Evolutionary conservation across 306 rosid genomes (phyloP).

Genomic region (Dryas alaskensis): DNA sequence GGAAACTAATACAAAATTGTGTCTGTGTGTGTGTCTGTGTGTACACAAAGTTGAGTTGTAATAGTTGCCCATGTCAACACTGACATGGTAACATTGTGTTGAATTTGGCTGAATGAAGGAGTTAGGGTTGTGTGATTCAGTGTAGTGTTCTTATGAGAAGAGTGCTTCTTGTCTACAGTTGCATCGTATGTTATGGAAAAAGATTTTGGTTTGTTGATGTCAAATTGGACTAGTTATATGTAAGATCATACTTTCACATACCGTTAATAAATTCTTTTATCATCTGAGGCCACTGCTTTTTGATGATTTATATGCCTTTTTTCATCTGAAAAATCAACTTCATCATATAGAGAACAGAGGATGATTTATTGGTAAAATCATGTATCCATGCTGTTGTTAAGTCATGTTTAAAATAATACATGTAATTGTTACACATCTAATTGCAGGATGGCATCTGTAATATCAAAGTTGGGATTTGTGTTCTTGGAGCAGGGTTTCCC

Average conservation of each 20-base stretch:
- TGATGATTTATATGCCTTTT: background rate
- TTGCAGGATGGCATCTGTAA: constrained; percentile 94
- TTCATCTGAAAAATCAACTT: background rate
- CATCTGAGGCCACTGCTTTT: background rate
- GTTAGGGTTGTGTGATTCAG: background rate
- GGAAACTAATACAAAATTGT: constrained; percentile 3
- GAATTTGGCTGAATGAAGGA: background rate
- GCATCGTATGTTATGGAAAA: background rate
- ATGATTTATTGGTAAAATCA: constrained; percentile 1
- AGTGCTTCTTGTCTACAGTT: background rate
- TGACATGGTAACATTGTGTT: background rate
- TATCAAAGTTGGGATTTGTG: constrained; percentile 92
- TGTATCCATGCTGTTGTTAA: constrained; percentile 1
- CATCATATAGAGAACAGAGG: background rate
- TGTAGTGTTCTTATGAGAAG: background rate
- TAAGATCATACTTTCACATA: background rate
- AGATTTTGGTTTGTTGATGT: background rate
- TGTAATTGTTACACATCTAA: constrained; percentile 14
- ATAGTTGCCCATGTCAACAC: background rate
- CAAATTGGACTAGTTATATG: background rate
- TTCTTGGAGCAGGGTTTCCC: constrained; percentile 91
- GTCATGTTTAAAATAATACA: constrained; percentile 1
- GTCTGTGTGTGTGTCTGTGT: background rate
- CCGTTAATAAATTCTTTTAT: background rate
- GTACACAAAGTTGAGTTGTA: constrained; percentile 5